These are phyloP conservation scores for Rubia yunnanensis DNA, from an alignment of 257 asterid genomes.

Conservation along the genomic window DNA sequence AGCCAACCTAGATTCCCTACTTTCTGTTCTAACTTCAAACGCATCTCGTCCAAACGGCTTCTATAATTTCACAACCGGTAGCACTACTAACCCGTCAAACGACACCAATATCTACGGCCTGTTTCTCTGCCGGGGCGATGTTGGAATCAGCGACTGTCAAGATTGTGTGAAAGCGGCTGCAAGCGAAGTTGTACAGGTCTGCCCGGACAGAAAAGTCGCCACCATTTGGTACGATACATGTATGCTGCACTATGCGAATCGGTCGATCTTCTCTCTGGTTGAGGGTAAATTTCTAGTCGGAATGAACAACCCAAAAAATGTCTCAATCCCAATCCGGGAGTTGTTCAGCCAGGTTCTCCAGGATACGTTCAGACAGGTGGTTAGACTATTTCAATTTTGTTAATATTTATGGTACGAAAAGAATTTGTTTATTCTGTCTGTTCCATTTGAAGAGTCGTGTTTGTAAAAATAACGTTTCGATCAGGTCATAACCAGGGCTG, in stretches of 20 bases:
- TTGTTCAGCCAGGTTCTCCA: not conserved
- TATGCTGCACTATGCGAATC: conserved; percentile 14
- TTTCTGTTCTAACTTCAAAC: conserved; percentile 11
- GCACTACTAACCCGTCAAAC: not conserved
- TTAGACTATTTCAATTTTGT: too few species aligned
- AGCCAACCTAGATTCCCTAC: conserved; percentile 6
- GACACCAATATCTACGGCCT: conserved; percentile 4
- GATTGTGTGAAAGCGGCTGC: conserved; percentile 3
- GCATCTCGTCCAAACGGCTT: conserved; percentile 7
- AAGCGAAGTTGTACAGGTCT: not conserved
- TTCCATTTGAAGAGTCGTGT: too few species aligned
- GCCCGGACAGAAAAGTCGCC: conserved; percentile 1
- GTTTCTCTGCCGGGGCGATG: conserved; percentile 24
- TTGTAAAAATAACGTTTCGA: too few species aligned
- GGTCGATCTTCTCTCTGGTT: not conserved
- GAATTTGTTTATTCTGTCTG: too few species aligned
- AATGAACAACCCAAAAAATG: not conserved
- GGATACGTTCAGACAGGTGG: not conserved
- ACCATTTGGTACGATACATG: conserved; percentile 11
- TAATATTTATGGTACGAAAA: too few species aligned
- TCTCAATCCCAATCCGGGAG: not conserved
- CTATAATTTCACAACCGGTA: conserved; percentile 10
- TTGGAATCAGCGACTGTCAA: not conserved
- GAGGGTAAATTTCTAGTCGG: not conserved
- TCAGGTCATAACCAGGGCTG: not conserved